These are phyloP conservation scores for Phytophthora constricta DNA, from an alignment of 352 stramenopile species.

Conservation along the genomic window DNA sequence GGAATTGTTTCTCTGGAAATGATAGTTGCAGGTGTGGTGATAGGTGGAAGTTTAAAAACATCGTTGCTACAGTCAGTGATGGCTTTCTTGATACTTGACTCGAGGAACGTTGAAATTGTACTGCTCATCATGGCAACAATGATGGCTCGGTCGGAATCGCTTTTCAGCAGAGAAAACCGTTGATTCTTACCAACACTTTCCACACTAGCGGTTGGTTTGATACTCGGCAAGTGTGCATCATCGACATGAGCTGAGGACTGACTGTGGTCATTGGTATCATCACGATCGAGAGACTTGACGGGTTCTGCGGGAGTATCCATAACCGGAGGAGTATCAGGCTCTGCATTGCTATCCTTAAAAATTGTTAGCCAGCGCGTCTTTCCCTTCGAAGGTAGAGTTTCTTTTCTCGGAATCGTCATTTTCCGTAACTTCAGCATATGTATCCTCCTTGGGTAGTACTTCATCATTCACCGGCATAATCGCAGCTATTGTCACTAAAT, in stretches of 20 bases:
- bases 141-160: slow-evolving; percentile 34
- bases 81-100: slow-evolving; percentile 9
- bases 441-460: not conserved
- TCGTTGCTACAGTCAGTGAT: slow-evolving; percentile 34
- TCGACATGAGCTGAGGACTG: too few species aligned
- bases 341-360: too few species aligned
- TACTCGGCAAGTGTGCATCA: not conserved
- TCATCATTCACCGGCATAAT: not conserved
- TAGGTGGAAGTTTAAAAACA: too few species aligned
- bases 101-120: slow-evolving; percentile 25
- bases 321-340: too few species aligned
- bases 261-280: too few species aligned
- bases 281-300: too few species aligned
- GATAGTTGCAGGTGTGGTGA: too few species aligned
- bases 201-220: not conserved
- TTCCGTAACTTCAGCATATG: not conserved
- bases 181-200: not conserved
- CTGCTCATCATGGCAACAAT: slow-evolving; percentile 31
- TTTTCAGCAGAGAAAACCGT: slow-evolving; percentile 17
- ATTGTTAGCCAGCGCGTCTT: not conserved
- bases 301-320: too few species aligned
- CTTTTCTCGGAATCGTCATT: not conserved
- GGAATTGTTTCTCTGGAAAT: too few species aligned
- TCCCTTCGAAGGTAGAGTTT: not conserved
- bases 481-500: slow-evolving; percentile 3